phyloP scores from a whole-genome alignment of 352 stramenopile species.

The Pythium aquatile region DNA sequence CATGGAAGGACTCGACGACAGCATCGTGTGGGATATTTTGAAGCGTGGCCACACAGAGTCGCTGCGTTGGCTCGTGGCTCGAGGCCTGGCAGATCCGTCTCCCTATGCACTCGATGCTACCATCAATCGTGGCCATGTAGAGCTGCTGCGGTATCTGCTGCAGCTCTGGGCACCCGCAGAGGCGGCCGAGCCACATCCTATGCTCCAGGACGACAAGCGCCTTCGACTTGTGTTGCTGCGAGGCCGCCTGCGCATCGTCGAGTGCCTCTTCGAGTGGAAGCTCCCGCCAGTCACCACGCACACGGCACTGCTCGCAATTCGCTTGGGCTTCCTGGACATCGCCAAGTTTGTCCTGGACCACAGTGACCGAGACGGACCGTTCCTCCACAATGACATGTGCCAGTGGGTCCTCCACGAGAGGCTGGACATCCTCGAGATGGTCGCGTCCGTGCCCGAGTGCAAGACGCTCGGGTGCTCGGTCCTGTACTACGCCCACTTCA shows the following conservation, averaged over 20 bases:
- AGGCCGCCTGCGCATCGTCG: neutral
- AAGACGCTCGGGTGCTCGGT: slow-evolving; percentile 11
- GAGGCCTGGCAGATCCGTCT: neutral
- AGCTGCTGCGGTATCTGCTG: neutral
- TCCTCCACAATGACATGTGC: no score
- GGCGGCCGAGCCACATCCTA: no score
- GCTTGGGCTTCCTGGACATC: slow-evolving; percentile 1
- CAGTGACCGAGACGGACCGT: neutral
- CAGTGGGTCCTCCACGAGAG: neutral
- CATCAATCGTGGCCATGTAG: neutral
- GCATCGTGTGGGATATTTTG: no score
- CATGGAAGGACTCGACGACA: no score
- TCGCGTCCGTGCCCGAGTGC: neutral
- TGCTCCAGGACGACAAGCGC: neutral
- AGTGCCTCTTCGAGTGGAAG: slow-evolving; percentile 5
- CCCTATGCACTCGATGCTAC: neutral
- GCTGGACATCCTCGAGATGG: slow-evolving; percentile 7
- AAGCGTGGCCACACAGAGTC: slow-evolving; percentile 1
- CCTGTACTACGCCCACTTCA: slow-evolving; percentile 12
- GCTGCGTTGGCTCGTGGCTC: slow-evolving; percentile 5
- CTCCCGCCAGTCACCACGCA: no score
- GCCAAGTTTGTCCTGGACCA: slow-evolving; percentile 16
- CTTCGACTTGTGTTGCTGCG: neutral
- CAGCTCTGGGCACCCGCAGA: neutral
- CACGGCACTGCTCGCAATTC: no score